Base-by-base conservation (phyloP, 2,329 filamentous ascomycete genomes). In the Samsoniella hepiali region DNA sequence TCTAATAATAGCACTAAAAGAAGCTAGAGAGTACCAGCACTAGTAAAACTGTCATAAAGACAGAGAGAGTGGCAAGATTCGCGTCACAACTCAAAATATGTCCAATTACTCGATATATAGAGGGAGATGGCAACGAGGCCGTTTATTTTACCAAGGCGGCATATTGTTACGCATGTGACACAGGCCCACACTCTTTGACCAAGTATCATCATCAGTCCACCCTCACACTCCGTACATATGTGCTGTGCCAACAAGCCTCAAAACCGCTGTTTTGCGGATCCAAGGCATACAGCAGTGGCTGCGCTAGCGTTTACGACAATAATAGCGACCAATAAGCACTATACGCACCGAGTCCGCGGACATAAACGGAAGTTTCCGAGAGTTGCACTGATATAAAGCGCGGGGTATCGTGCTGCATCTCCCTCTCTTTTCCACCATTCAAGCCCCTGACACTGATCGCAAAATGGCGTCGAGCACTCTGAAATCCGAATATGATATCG, bases 401-500 rank as follows among this genome's bases (percentile, higher is more conserved):
- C 57, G 57, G 57, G 45, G 57, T 50, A 49, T 6, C 13, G 36
- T 31, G 22, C 22, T 3, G 22, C 22, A 11, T 53, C 4, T 9
- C 1, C 17, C 5, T 15, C 6, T 3, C 9, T 17, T 27, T 34
- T 40, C 17, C 17, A 15, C 32, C 32, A 8, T 44, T 22, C 34
- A 8, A 53, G 7, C 7, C 0, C 13, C 32, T 44, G 15, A n/a
- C 17, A 4, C 5, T 47, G 8, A 3, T 40, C 17, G 9, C 15
- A 53, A 7, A 22, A 60, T 60, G 47, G 36, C 40, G 45, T 27
- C 58, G 8, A n/a, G 27, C 53, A 42, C 42, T 38, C 42, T 62
- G 9, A 62, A 36, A 36, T 62, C 47, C 5, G 65, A 66, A 56
- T 70, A 70, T 38, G 69, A 70, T 10, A 54, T 71, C 17, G 66